Conservation (phyloP, 192 early-diverging fungal genomes). For the Linnemannia elongata region DNA sequence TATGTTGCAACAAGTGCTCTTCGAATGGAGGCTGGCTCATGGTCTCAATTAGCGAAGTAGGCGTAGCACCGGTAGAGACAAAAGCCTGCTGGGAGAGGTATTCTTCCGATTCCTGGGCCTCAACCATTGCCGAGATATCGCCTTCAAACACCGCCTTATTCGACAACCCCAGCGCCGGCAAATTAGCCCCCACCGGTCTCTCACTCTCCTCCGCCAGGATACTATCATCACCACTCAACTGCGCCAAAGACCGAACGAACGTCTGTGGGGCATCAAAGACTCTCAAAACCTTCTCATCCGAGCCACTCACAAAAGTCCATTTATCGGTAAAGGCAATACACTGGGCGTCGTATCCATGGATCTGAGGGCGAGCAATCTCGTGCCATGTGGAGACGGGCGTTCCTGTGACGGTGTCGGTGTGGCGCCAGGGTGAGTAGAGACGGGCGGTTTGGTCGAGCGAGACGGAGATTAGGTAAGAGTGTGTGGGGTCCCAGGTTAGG, state of each 20-base stretch:
- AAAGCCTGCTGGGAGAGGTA: constrained; percentile 71
- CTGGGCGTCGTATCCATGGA: constrained; percentile 95
- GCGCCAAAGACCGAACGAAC: constrained; percentile 77
- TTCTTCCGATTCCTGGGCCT: constrained; percentile 71
- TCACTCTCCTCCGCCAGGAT: constrained; percentile 61
- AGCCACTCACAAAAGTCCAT: constrained; percentile 86
- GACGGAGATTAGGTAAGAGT: constrained; percentile 78
- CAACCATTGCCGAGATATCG: constrained; percentile 59
- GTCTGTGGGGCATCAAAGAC: constrained; percentile 89
- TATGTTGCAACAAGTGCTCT: constrained; percentile 88
- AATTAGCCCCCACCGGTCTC: constrained; percentile 80
- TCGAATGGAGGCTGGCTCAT: constrained; percentile 85
- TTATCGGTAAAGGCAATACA: constrained; percentile 84
- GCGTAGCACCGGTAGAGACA: constrained; percentile 64
- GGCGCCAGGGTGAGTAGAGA: constrained; percentile 83
- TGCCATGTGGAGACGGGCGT: constrained; percentile 76
- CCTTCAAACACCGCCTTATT: constrained; percentile 91
- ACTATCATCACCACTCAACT: constrained; percentile 60
- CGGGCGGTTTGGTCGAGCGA: constrained; percentile 92
- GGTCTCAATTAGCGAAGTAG: constrained; percentile 54
- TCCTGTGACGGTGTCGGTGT: constrained; percentile 25
- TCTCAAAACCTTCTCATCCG: constrained; percentile 95
- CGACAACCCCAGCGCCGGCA: constrained; percentile 93
- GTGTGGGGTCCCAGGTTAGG: constrained; percentile 86
- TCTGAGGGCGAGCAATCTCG: constrained; percentile 94